Percentiles rank a stretch among this genome's conserved stretches.
These are phyloP conservation scores for Lichtheimia hyalospora DNA, from an alignment of 371 early-diverging fungal species.

Conservation along the genomic window DNA sequence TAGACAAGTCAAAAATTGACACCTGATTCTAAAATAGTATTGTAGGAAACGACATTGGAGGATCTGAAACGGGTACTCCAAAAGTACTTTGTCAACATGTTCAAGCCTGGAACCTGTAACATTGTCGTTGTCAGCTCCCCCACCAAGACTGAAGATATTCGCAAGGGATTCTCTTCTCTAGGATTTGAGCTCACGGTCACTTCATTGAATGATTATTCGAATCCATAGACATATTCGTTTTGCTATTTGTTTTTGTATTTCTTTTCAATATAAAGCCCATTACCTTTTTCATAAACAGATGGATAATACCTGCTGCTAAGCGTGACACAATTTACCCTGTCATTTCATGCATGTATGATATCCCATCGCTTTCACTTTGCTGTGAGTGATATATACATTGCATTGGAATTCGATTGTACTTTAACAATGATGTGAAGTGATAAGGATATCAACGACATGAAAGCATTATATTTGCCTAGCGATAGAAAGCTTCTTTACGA, in stretches of 20 bases:
- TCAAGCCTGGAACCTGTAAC: slow-evolving; percentile 52
- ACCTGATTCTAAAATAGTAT: neutral
- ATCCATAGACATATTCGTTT: neutral
- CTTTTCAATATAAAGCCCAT: neutral
- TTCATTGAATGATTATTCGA: slow-evolving; percentile 38
- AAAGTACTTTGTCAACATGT: slow-evolving; percentile 56
- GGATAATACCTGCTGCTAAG: too few species aligned
- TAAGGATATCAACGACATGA: too few species aligned
- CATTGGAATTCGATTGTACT: too few species aligned
- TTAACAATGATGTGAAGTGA: too few species aligned
- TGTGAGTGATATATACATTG: too few species aligned
- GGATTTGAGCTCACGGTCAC: slow-evolving; percentile 37
- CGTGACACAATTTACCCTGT: too few species aligned
- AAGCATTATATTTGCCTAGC: too few species aligned
- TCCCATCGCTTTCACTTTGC: too few species aligned
- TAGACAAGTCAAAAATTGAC: neutral
- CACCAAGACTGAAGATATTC: slow-evolving; percentile 51
- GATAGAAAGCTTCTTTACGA: too few species aligned
- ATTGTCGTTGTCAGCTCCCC: slow-evolving; percentile 59
- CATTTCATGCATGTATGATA: too few species aligned
- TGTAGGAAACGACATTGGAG: slow-evolving; percentile 45
- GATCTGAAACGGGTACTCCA: slow-evolving; percentile 40
- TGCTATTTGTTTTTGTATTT: neutral
- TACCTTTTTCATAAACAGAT: too few species aligned
- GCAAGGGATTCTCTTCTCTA: slow-evolving; percentile 33